Evolutionary conservation across 257 asterid species (phyloP).

Genomic region (Salvia splendens): DNA sequence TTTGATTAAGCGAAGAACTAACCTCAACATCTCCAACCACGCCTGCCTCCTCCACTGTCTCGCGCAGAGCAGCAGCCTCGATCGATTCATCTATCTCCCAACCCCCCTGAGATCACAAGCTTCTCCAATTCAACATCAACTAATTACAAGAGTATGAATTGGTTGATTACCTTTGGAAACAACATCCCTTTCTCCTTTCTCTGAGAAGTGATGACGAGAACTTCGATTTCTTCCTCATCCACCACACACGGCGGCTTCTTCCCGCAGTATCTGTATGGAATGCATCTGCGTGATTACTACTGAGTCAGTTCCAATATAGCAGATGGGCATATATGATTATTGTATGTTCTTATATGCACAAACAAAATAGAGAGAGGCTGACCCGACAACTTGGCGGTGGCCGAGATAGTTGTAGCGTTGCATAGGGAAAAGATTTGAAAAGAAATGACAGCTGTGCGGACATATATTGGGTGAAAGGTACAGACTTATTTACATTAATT

Average conservation of each 20-base stretch:
- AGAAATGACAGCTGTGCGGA: not conserved
- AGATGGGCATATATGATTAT: too few relatives aligned
- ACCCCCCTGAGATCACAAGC: slow-evolving; percentile 60
- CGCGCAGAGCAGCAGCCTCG: slow-evolving; percentile 74
- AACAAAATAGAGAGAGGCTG: not conserved
- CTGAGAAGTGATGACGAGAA: slow-evolving; percentile 74
- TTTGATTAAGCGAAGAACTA: slow-evolving; percentile 15
- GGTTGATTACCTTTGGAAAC: slow-evolving; percentile 66
- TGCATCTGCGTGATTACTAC: slow-evolving; percentile 56
- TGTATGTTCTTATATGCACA: too few relatives aligned
- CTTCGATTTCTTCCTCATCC: slow-evolving; percentile 79
- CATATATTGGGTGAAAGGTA: slow-evolving; percentile 7
- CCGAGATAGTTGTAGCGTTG: slow-evolving; percentile 74
- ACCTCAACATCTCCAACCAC: slow-evolving; percentile 86
- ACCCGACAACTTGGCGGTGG: slow-evolving; percentile 95
- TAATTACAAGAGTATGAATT: too few relatives aligned
- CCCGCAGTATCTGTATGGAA: slow-evolving; percentile 68
- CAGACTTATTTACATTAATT: not conserved
- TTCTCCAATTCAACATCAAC: not conserved
- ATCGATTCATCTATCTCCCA: slow-evolving; percentile 87
- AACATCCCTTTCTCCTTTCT: slow-evolving; percentile 85
- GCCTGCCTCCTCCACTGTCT: slow-evolving; percentile 95
- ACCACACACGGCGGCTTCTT: slow-evolving; percentile 21
- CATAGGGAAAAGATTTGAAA: slow-evolving; percentile 20
- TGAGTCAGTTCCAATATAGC: too few relatives aligned